Conservation (phyloP, 352 stramenopile genomes). For the Pythium insidiosum region DNA sequence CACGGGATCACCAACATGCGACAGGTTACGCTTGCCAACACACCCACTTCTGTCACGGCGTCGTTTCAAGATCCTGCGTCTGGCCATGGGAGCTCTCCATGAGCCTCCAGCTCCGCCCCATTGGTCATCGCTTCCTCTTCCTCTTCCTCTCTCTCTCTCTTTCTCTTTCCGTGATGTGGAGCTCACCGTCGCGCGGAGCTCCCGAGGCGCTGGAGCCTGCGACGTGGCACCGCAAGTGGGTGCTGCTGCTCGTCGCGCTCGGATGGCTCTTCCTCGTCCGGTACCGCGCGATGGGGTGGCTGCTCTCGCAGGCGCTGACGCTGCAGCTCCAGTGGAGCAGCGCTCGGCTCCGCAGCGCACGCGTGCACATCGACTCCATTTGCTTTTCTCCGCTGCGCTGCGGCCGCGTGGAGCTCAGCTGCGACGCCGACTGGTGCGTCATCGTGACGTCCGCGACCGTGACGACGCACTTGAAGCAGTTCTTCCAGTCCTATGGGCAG, state of each 20-base stretch:
- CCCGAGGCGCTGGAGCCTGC: too few relatives aligned
- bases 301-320: slow-evolving; percentile 34
- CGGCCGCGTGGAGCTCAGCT: slow-evolving; percentile 31
- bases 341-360: slow-evolving; percentile 9
- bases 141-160: too few relatives aligned
- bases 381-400: slow-evolving; percentile 33
- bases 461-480: slow-evolving; percentile 28
- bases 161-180: too few relatives aligned
- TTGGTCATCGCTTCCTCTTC: too few relatives aligned
- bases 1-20: too few relatives aligned
- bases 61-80: too few relatives aligned
- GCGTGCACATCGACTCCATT: slow-evolving; percentile 34
- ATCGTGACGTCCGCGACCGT: slow-evolving; percentile 19
- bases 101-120: too few relatives aligned
- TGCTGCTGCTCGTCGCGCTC: slow-evolving; percentile 27
- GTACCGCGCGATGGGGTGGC: slow-evolving; percentile 40
- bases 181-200: too few relatives aligned
- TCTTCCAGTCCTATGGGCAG: too few relatives aligned
- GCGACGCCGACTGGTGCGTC: slow-evolving; percentile 22
- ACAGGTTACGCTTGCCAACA: too few relatives aligned
- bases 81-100: too few relatives aligned
- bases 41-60: too few relatives aligned
- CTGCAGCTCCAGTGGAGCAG: slow-evolving; percentile 19
- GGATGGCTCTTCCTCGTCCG: slow-evolving; percentile 45
- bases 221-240: slow-evolving; percentile 64